Evolutionary conservation across 2,329 filamentous ascomycete genomes (phyloP).

Genomic region (Ophiocordyceps sinensis): DNA sequence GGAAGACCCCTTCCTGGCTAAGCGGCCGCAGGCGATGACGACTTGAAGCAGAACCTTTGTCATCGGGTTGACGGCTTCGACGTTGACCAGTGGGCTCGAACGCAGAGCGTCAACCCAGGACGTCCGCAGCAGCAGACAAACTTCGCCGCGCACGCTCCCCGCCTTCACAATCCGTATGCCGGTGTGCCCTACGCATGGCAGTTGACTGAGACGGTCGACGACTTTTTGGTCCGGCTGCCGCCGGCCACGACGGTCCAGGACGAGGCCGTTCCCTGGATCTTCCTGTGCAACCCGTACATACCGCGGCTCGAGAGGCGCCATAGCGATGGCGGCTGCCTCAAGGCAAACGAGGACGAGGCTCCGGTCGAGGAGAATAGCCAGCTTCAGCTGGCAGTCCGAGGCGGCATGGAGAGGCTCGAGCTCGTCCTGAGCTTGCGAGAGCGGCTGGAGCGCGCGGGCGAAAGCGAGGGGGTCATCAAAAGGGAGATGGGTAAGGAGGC

Average conservation of each 20-base stretch:
- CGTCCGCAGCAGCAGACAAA: slow-evolving; percentile 10
- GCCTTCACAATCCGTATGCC: slow-evolving; percentile 44
- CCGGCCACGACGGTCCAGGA: slow-evolving; percentile 43
- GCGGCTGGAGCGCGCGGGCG: slow-evolving; percentile 24
- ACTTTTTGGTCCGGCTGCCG: slow-evolving; percentile 55
- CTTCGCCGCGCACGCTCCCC: slow-evolving; percentile 9
- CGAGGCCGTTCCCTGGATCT: slow-evolving; percentile 51
- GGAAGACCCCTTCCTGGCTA: neutral
- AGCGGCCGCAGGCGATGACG: slow-evolving; percentile 34
- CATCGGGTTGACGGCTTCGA: slow-evolving; percentile 36
- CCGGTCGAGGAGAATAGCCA: slow-evolving; percentile 31
- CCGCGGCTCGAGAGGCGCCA: slow-evolving; percentile 17
- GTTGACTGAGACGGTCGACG: slow-evolving; percentile 44
- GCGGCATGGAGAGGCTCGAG: slow-evolving; percentile 35
- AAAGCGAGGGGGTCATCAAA: slow-evolving; percentile 20
- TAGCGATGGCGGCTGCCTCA: slow-evolving; percentile 20
- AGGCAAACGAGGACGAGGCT: slow-evolving; percentile 33
- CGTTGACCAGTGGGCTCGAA: slow-evolving; percentile 25
- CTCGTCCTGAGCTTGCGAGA: slow-evolving; percentile 33
- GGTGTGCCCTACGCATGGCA: slow-evolving; percentile 43
- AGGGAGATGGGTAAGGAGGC: slow-evolving; percentile 35
- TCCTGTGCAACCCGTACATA: slow-evolving; percentile 50
- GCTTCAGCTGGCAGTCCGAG: slow-evolving; percentile 32
- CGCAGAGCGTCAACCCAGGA: slow-evolving; percentile 12
- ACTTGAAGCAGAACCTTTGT: slow-evolving; percentile 31